phyloP scores from a whole-genome alignment of 306 rosid species.

The Dryas alaskensis region DNA sequence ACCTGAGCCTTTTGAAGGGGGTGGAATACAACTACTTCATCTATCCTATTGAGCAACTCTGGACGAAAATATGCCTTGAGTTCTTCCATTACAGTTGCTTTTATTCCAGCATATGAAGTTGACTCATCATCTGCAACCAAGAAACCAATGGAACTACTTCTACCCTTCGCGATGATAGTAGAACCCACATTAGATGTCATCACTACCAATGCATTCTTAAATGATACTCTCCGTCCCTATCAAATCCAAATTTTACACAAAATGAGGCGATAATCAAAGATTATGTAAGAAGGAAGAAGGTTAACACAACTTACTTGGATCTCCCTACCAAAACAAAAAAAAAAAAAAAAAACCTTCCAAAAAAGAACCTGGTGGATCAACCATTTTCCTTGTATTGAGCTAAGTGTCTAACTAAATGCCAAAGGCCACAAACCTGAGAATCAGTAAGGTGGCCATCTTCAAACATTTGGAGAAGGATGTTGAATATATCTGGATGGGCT shows the following conservation, averaged over 20 bases:
- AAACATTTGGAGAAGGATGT: slow-evolving; percentile 76
- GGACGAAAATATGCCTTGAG: slow-evolving; percentile 85
- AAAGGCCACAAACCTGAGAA: slow-evolving; percentile 65
- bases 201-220: slow-evolving; percentile 79
- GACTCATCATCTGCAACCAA: slow-evolving; percentile 52
- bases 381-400: background rate
- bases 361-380: background rate
- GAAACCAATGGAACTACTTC: slow-evolving; percentile 64
- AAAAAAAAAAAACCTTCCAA: too few relatives aligned
- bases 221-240: slow-evolving; percentile 85
- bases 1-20: slow-evolving; percentile 84
- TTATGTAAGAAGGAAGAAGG: background rate
- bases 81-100: slow-evolving; percentile 74
- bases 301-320: background rate
- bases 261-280: slow-evolving; percentile 21
- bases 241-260: slow-evolving; percentile 27
- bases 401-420: background rate
- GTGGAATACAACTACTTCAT: slow-evolving; percentile 86
- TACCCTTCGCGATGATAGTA: slow-evolving; percentile 74
- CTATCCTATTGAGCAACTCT: slow-evolving; percentile 87
- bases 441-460: slow-evolving; percentile 95
- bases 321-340: too few relatives aligned
- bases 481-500: slow-evolving; percentile 92
- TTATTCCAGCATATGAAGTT: slow-evolving; percentile 64
- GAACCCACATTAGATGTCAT: slow-evolving; percentile 98